Base-by-base conservation (phyloP, 2,329 filamentous ascomycete genomes). In the Stagonosporopsis cucurbitacearum region DNA sequence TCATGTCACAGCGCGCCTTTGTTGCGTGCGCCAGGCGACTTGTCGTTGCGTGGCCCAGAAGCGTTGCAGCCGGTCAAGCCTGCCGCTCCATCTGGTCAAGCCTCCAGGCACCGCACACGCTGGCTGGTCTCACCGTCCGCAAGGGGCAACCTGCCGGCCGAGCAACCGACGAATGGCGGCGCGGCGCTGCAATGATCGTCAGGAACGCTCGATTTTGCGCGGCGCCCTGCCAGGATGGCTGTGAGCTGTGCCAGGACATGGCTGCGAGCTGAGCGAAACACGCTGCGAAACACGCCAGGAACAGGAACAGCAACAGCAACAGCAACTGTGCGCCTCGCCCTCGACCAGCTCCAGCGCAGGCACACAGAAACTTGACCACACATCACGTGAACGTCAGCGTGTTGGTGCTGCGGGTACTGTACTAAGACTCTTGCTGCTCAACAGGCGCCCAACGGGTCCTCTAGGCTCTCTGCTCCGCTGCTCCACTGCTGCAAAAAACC, bases 71-170 rank as follows among this genome's bases (percentile, higher is more conserved):
- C n/a, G n/a, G n/a, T n/a, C 53, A 59, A 53, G 56, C 50, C 52
- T 36, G n/a, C 50, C 36, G 41, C 64, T 61, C 57, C 59, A 59
- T 58, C 46, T 63, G 62, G 66, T 36, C 53, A 56, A 56, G 53
- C 53, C 37, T 46, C 54, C 48, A 47, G 44, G 36, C 37, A 55
- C 52, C 40, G 47, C 59, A 41, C 59, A 57, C 54, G 58, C 65
- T 65, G 58, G 50, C 47, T 45, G 57, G 69, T 72, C 70, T 73
- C 68, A 71, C 43, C 45, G 35, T 54, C 68, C 63, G 60, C 59
- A 68, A 70, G 58, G 58, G 59, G 68, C 56, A 58, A 52, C 49
- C 51, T 57, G 42, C 42, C 51, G 57, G 51, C 48, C 47, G 47
- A 46, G 26, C n/a, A 46, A 50, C 51, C 58, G 62, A 65, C 70